Evolutionary conservation across 2,329 filamentous ascomycete species (phyloP), one percentile per base, ranked within the genome.

Genomic region (Didymella exigua): DNA sequence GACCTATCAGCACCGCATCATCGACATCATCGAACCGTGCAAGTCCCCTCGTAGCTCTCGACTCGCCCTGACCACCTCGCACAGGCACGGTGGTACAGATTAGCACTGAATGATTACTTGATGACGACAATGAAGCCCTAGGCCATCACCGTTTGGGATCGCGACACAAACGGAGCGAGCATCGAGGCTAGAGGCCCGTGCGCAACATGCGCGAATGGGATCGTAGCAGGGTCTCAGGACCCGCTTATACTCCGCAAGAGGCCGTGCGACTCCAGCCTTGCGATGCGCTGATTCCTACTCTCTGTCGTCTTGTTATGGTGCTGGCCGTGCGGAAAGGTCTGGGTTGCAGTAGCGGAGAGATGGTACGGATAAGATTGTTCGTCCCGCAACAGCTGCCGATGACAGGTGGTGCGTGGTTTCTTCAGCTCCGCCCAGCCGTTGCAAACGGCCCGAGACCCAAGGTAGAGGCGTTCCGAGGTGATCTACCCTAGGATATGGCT

Each of bases 121-220:
- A 41, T 54, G 51, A 54, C 51, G 45, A 37, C 31, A 46, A 26
- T 40, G 51, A 54, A 49, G 42, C 42, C 31, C n/a, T 42, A 42
- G 49, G 36, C 37, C 49, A 53, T 47, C 42, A 46, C 21, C 13
- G 19, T 41, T 41, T 41, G 27, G 36, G 49, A 52, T 52, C 49
- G 49, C 26, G 48, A 30, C 34, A 18, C 18, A 19, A 29, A 18
- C 41, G 19, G 41, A 30, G 11, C 33, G 45, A 10, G 46, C 6
- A 49, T 48, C 37, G 29, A 36, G 10, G 37, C 43, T 45, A 45
- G 9, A 16, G n/a, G 4, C 13, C 29, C 37, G 33, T n/a, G 16
- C 4, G 8, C 1, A 7, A n/a, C 31, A 16, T 47, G 21, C 5
- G 44, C 44, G 11, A 47, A 47, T 47, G 10, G 16, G 13, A 33